Evolutionary conservation across 495 filamentous ascomycete species (phyloP), one percentile per base, ranked within the genome.

Genomic region (Trichoderma virens): DNA sequence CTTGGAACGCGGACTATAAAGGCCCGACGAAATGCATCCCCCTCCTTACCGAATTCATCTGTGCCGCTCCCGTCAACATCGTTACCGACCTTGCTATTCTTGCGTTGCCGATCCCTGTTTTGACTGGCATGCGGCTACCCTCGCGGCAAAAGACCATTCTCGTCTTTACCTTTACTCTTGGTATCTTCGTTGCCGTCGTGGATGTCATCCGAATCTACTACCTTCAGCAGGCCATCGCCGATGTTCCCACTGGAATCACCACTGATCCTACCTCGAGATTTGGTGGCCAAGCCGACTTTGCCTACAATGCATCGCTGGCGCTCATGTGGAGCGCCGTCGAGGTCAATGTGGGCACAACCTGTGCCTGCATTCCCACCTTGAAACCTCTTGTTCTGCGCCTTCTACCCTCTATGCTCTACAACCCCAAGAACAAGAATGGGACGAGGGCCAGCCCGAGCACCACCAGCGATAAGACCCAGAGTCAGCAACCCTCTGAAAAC

Each of bases 301-400:
- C 74, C 71, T 88, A 85, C 88, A 90, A 92, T 73, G 92, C 88
- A 3, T 90, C 91, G 4, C 73, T 91, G 2, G 89, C 91, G 0
- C 90, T 95, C 71, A 92, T 96, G 88, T 97, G 92, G 92, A 93
- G 89, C 20, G 90, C 87, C 9, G 84, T 97, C 65, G 92, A 96
- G 73, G 91, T 96, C 73, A 92, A 96, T 68, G 80, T 92, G 8
- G 92, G 92, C 8, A 90, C 96, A 63, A 88, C 93, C 47, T 94
- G 90, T 65, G 92, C 86, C 59, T 96, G 91, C 68, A 87, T 96
- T 31, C 93, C 92, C 16, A 93, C 89, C 23, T 77, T 96, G 66
- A 97, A 96, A 70, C 93, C 93, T 16, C 79, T 97, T 20, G 85
- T 91, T 63, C 84, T 90, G 51, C 84, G 84, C 11, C 82, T 94